A percentile compares a stretch with the other conserved stretches of the same genome.
Conservation (phyloP, 306 rosid genomes). For the Leucaena leucocephala region DNA sequence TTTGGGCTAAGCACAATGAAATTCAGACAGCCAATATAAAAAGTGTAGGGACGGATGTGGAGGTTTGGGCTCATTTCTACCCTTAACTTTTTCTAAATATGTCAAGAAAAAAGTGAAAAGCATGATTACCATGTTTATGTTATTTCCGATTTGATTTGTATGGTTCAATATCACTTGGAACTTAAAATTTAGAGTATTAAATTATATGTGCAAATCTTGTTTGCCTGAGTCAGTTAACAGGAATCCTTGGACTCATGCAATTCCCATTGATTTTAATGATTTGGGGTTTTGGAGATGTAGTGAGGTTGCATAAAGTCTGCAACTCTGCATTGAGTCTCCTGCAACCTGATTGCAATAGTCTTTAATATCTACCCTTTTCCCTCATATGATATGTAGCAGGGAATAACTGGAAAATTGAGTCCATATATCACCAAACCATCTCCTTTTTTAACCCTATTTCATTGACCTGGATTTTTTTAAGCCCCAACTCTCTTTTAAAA, state of each 20-base stretch:
- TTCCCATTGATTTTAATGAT: conserved; percentile 19
- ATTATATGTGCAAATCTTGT: conserved; percentile 8
- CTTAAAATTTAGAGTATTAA: not conserved
- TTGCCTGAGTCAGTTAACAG: not conserved
- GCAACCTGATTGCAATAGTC: conserved; percentile 13
- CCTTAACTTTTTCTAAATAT: conserved; percentile 20
- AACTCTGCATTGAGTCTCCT: conserved; percentile 11
- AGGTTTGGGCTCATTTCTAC: conserved; percentile 59
- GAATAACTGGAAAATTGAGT: conserved; percentile 18
- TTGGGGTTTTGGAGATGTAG: not conserved
- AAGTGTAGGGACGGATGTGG: conserved; percentile 90
- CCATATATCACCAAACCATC: not conserved
- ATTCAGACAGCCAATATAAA: conserved; percentile 94
- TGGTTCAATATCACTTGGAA: not conserved
- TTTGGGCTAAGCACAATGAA: conserved; percentile 98
- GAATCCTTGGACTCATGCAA: not conserved
- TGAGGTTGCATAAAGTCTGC: not conserved
- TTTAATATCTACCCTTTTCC: not conserved
- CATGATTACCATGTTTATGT: not conserved
- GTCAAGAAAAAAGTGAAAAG: conserved; percentile 16
- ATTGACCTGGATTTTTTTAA: conserved; percentile 16
- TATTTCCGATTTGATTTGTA: conserved; percentile 1
- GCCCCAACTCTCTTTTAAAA: conserved; percentile 23
- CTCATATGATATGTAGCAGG: not conserved
- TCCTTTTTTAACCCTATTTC: conserved; percentile 17